phyloP scores from a whole-genome alignment of 495 filamentous ascomycete species.

The Penicillium parvum region DNA sequence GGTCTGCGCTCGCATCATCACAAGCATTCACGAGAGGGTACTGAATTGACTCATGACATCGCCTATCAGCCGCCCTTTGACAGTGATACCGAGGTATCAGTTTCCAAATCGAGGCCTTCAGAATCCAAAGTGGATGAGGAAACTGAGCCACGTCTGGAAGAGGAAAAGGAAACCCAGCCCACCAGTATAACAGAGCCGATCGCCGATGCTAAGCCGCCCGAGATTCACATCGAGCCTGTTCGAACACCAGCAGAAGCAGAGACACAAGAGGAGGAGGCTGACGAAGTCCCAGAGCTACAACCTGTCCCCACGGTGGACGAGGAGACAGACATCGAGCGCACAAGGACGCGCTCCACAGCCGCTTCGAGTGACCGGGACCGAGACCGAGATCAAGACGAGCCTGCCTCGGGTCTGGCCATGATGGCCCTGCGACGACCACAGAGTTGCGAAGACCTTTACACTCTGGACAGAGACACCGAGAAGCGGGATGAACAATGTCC shows the following conservation, averaged over 20 bases:
- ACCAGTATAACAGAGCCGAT: constrained; percentile 6
- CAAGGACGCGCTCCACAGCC: constrained; percentile 32
- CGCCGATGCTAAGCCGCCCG: constrained; percentile 27
- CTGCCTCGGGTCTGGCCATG: constrained; percentile 20
- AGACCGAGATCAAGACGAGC: constrained; percentile 14
- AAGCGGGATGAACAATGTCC: constrained; percentile 52
- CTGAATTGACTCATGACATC: constrained; percentile 28
- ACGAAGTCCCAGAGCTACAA: constrained; percentile 11
- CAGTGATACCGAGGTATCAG: constrained; percentile 29
- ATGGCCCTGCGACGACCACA: constrained; percentile 43
- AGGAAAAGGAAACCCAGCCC: constrained; percentile 15
- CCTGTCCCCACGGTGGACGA: constrained; percentile 18
- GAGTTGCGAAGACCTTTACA: constrained; percentile 37
- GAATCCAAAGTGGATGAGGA: constrained; percentile 22
- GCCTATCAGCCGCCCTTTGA: constrained; percentile 29
- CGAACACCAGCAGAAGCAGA: constrained; percentile 18
- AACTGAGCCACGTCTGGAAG: constrained; percentile 11
- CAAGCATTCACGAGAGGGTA: constrained; percentile 38
- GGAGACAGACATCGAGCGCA: constrained; percentile 29
- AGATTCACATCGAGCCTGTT: constrained; percentile 33
- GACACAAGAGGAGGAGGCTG: constrained; percentile 12
- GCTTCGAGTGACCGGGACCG: constrained; percentile 30
- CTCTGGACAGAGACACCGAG: constrained; percentile 16
- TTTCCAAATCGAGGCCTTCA: constrained; percentile 12
- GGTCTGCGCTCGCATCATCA: constrained; percentile 47